phyloP scores from a whole-genome alignment of 177 flowering plant genomes.

The Telopea speciosissima region DNA sequence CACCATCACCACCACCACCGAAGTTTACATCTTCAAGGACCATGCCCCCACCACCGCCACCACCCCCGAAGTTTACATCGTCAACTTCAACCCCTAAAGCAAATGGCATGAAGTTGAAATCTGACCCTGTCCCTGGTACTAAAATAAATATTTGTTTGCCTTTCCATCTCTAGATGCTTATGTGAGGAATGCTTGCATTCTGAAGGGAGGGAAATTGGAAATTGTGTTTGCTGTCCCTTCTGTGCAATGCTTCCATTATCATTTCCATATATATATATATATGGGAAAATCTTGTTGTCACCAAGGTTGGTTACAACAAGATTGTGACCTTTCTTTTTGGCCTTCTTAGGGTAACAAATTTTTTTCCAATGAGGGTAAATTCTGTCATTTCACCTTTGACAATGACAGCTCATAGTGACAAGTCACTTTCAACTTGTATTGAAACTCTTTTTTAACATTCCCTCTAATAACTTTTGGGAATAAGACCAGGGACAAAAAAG shows the following conservation, averaged over 20 bases:
- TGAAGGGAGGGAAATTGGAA: background rate
- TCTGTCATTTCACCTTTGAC: too few species aligned
- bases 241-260: background rate
- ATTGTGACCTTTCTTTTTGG: too few species aligned
- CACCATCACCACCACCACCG: conserved; percentile 31
- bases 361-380: too few species aligned
- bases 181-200: background rate
- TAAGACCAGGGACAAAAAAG: too few species aligned
- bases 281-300: too few species aligned
- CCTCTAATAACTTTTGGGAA: too few species aligned
- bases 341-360: too few species aligned
- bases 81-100: conserved; percentile 26
- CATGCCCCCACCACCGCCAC: conserved; percentile 36
- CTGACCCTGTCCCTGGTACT: conserved; percentile 57
- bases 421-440: too few species aligned
- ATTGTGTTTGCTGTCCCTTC: background rate
- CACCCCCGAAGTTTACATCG: conserved; percentile 33
- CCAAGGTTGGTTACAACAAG: too few species aligned
- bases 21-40: conserved; percentile 25
- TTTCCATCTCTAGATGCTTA: background rate
- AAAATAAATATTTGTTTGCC: background rate
- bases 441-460: too few species aligned
- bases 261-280: too few species aligned
- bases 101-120: conserved; percentile 21
- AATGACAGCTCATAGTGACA: too few species aligned